Base-by-base conservation (phyloP, 768 basidiomycete genomes). In the Leccinellum albellum region DNA sequence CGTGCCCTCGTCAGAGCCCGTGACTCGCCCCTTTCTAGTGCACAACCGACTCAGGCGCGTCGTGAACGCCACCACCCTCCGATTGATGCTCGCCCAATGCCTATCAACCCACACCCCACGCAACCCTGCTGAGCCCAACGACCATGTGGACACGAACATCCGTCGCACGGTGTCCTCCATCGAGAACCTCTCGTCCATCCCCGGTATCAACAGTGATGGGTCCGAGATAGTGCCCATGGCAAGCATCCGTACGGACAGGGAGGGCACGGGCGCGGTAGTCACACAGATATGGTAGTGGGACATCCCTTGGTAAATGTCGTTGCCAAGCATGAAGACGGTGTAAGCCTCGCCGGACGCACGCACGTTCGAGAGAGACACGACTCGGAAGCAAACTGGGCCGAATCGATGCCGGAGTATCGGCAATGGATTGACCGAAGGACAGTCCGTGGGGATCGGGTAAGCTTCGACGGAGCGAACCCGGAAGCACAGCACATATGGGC, bases 391-490 rank as follows among this genome's bases (percentile, higher is more conserved):
- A 37, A 70, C 65, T 2, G 67, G 54, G 6, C 63, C 60, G 45
- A 72, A 72, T 47, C 42, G 37, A 44, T 70, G 63, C 23, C 48
- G 62, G 40, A 67, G 60, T 35, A 61, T 35, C 33, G 64, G 70
- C n/a, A 64, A 37, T 20, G 49, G 31, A 8, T 32, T 4, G 51
- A 57, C 26, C 12, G 50, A 40, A 2, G 24, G 21, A 50, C 31
- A 68, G 61, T 54, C 57, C 12, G 55, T 55, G 28, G 56, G 63
- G 46, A 52, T 51, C 29, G 47, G 67, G 50, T 26, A 76, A 3
- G 83, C 67, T 56, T 85, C 82, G 23, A 87, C 61, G 1, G 82
- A 77, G 6, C 78, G 79, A 1, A 76, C 70, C 55, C 78, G 82
- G 63, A 85, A 76, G 23, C 80, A 74, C 24, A 86, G 67, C n/a